Base-by-base conservation (phyloP, 805 yeast species). In the Debaryomyces castellii region DNA sequence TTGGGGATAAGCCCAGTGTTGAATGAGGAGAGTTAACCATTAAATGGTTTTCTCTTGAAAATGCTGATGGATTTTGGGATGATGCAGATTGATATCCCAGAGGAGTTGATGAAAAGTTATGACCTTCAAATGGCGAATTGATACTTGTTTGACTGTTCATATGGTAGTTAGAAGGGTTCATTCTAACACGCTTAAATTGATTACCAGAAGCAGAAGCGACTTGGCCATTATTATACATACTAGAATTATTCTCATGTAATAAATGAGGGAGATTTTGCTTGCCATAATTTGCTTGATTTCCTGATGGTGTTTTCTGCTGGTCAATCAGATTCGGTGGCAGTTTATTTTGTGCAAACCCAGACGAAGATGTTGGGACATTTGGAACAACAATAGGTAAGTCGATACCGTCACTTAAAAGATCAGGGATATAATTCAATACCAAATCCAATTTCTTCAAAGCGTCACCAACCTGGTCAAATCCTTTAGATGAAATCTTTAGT, bases 391-490 rank as follows among this genome's bases (percentile, higher is more conserved):
- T 58, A 3, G 75, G 74, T 33, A 69, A 56, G 22, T 68, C 74
- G 1, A 60, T 53, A 42, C 62, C 60, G 16, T 73, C 76, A 41
- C 58, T 69, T 35, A 79, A 60, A 27, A 85, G 62, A 0, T 89
- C 91, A 0, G 96, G 96, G 16, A 91, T 82, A 47, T 88, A 88
- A 20, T 77, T 74, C 43, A 89, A 67, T 2, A 91, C 77, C 51
- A 85, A 74, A 55, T 89, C 92, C 46, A 91, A 78, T 55, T 83
- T 79, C 41, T 74, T 72, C 37, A 90, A 66, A 0, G 97, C 96
- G 44, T 77, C 79, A n/a, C 81, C 79, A 27, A 89, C 89, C 50
- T 87, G 91, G 24, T 80, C 86, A 58, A 88, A 89, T 24, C 88
- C 85, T 51, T 83, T 83, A 3, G 94, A 78, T 36, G 88, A 81